Evolutionary conservation across 345 rosid genomes (phyloP).

Genomic region (Crucihimalaya himalaica): DNA sequence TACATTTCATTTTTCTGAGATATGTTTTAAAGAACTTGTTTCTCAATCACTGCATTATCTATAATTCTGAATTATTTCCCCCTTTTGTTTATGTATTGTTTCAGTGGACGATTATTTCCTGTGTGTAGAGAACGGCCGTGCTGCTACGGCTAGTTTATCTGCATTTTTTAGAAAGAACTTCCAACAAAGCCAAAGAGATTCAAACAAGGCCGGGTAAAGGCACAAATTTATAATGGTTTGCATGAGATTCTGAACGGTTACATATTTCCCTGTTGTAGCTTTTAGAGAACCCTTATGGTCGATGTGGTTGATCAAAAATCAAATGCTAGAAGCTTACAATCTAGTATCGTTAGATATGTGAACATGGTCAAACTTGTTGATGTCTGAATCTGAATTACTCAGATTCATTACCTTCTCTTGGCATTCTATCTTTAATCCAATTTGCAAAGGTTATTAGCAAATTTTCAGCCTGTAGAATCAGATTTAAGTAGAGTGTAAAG

Average conservation of each 20-base stretch:
- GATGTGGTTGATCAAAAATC: background rate
- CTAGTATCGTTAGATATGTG: background rate
- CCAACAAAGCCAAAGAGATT: conserved; percentile 50
- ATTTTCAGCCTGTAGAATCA: too few relatives aligned
- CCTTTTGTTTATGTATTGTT: conserved; percentile 14
- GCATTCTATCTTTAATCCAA: background rate
- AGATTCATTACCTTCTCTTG: background rate
- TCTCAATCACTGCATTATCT: background rate
- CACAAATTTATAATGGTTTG: background rate
- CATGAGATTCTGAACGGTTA: background rate
- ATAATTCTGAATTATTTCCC: too few relatives aligned
- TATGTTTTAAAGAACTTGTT: background rate
- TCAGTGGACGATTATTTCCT: conserved; percentile 74
- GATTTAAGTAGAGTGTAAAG: too few relatives aligned
- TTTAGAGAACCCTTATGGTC: background rate
- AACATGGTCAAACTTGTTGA: conserved; percentile 48
- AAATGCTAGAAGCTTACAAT: background rate
- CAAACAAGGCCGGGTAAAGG: conserved; percentile 42
- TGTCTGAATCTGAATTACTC: conserved; percentile 29
- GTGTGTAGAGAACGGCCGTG: conserved; percentile 70
- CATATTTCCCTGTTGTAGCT: conserved; percentile 7
- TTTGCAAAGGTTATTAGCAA: too few relatives aligned
- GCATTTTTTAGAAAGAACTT: conserved; percentile 78
- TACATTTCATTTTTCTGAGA: background rate
- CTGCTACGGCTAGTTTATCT: conserved; percentile 69